Percentiles rank a stretch among this genome's conserved stretches.
phyloP scores from a whole-genome alignment of 805 yeast genomes.

The Torulaspora delbrueckii region DNA sequence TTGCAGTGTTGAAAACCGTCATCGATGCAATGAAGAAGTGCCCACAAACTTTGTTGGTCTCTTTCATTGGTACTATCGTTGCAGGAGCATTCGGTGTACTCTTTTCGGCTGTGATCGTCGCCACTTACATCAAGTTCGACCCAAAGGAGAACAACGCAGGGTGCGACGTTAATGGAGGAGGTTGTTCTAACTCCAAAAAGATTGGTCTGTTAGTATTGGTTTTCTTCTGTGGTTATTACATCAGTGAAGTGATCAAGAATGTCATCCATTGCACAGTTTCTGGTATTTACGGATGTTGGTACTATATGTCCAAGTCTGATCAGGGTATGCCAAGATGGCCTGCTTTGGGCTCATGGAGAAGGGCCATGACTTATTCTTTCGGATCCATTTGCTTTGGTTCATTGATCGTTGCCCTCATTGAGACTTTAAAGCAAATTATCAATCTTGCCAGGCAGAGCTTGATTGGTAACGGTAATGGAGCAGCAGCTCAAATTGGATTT shows the following conservation, averaged over 20 bases:
- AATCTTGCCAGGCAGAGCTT: constrained; percentile 44
- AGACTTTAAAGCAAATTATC: constrained; percentile 55
- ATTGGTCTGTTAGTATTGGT: constrained; percentile 68
- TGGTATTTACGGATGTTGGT: constrained; percentile 90
- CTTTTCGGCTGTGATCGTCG: constrained; percentile 63
- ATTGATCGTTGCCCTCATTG: constrained; percentile 64
- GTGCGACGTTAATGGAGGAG: constrained; percentile 48
- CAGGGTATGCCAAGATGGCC: constrained; percentile 77
- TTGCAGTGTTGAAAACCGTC: constrained; percentile 62
- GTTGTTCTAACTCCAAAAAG: constrained; percentile 55
- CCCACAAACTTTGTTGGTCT: constrained; percentile 63
- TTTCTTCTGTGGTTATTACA: constrained; percentile 77
- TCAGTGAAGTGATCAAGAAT: constrained; percentile 77
- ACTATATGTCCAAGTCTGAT: constrained; percentile 68
- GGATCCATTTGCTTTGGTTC: constrained; percentile 90
- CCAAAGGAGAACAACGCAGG: constrained; percentile 49
- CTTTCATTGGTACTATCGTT: constrained; percentile 54
- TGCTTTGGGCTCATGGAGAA: constrained; percentile 70
- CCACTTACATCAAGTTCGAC: constrained; percentile 73
- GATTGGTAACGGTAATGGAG: constrained; percentile 43
- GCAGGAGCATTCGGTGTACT: constrained; percentile 61
- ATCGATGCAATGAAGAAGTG: constrained; percentile 70
- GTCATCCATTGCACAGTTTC: constrained; percentile 75
- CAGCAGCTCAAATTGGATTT: constrained; percentile 49
- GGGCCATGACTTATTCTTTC: constrained; percentile 80